A percentile compares a stretch with the other conserved stretches of the same genome.
These are phyloP conservation scores for Monosporozyma solicola DNA, from an alignment of 805 yeast genomes.

Conservation along the genomic window DNA sequence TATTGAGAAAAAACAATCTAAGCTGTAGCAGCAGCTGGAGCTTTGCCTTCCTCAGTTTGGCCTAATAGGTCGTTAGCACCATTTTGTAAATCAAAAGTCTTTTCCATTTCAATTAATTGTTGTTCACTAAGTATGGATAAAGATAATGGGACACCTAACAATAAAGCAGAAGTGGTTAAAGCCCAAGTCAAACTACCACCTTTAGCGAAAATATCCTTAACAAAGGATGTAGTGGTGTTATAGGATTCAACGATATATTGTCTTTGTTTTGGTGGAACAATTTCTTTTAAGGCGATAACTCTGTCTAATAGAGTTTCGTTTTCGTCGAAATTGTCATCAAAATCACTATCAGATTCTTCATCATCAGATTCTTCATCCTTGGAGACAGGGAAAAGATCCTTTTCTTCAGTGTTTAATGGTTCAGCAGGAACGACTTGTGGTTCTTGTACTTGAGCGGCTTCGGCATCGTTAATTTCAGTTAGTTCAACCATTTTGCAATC, in stretches of 20 bases:
- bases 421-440: slow-evolving; percentile 23
- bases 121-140: slow-evolving; percentile 86
- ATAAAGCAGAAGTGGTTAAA: slow-evolving; percentile 68
- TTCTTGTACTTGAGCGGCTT: slow-evolving; percentile 12
- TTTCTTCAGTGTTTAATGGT: slow-evolving; percentile 58
- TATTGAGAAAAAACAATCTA: slow-evolving; percentile 2
- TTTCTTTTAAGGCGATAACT: slow-evolving; percentile 83
- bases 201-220: slow-evolving; percentile 42
- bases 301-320: slow-evolving; percentile 83
- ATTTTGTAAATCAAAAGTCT: slow-evolving; percentile 75
- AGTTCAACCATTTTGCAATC: slow-evolving; percentile 26
- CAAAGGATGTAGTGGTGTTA: slow-evolving; percentile 31
- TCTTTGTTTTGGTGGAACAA: slow-evolving; percentile 83
- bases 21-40: slow-evolving; percentile 13
- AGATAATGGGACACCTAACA: slow-evolving; percentile 88
- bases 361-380: slow-evolving; percentile 31
- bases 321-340: slow-evolving; percentile 60
- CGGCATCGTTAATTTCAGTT: slow-evolving; percentile 27
- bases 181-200: slow-evolving; percentile 81
- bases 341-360: slow-evolving; percentile 43
- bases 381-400: slow-evolving; percentile 31
- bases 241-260: slow-evolving; percentile 32
- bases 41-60: slow-evolving; percentile 46
- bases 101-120: slow-evolving; percentile 89
- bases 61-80: slow-evolving; percentile 68